phyloP scores from a whole-genome alignment of 1,284 basidiomycete species.

The Boletus sp. region DNA sequence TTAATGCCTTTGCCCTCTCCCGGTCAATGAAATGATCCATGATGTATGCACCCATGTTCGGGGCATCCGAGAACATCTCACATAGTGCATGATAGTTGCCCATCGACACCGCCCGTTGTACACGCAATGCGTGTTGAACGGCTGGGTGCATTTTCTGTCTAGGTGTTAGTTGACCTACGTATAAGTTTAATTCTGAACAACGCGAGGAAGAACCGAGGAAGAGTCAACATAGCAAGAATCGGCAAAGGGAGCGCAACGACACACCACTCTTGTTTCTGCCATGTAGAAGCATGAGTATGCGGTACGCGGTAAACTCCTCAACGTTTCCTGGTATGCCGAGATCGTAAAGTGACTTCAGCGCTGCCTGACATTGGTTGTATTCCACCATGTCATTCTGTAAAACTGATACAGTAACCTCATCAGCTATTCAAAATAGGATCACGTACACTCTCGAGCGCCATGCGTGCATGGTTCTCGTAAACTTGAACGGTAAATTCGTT shows the following conservation, averaged over 20 bases:
- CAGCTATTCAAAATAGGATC: constrained; percentile 5
- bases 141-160: constrained; percentile 78
- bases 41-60: constrained; percentile 98
- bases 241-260: constrained; percentile 23
- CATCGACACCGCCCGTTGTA: constrained; percentile 84
- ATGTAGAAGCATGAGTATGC: constrained; percentile 93
- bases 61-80: constrained; percentile 77
- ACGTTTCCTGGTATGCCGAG: constrained; percentile 86
- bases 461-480: constrained; percentile 97
- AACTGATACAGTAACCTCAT: constrained; percentile 16
- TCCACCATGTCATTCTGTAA: constrained; percentile 92
- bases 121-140: constrained; percentile 85
- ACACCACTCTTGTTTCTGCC: constrained; percentile 91
- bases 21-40: constrained; percentile 98
- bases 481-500: constrained; percentile 97
- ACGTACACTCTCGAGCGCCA: constrained; percentile 89
- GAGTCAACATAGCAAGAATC: constrained; percentile 9
- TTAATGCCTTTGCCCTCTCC: constrained; percentile 83
- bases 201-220: constrained; percentile 5
- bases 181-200: constrained; percentile 82
- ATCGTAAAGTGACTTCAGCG: constrained; percentile 88
- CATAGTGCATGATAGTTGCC: constrained; percentile 96
- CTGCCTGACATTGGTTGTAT: constrained; percentile 97
- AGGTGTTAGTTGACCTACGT: constrained; percentile 92
- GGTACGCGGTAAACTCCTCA: constrained; percentile 96